phyloP scores from a whole-genome alignment of 2,329 filamentous ascomycete genomes.

The Apiospora phragmitis region DNA sequence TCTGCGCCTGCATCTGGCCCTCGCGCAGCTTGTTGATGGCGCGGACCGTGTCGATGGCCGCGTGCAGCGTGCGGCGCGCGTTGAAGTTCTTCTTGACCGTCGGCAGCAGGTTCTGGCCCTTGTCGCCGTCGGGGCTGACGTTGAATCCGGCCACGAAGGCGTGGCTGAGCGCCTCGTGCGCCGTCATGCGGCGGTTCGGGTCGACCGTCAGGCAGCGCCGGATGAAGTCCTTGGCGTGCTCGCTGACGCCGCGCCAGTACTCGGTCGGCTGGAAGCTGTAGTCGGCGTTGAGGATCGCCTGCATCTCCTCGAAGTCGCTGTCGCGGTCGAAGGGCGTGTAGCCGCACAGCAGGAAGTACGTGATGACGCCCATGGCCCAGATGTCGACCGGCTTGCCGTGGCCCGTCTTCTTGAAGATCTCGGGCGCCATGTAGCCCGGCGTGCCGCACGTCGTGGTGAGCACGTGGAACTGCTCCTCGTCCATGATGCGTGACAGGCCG shows the following conservation, averaged over 20 bases:
- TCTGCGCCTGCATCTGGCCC: conserved; percentile 50
- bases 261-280: conserved; percentile 93
- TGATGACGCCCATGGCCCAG: conserved; percentile 98
- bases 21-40: conserved; percentile 72
- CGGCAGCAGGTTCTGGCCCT: conserved; percentile 64
- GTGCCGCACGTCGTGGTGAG: conserved; percentile 97
- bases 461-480: conserved; percentile 97
- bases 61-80: conserved; percentile 66
- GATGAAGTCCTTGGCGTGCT: conserved; percentile 88
- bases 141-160: conserved; percentile 61
- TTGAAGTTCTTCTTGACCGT: conserved; percentile 77
- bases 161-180: conserved; percentile 74
- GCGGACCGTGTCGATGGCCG: conserved; percentile 69
- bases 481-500: conserved; percentile 94
- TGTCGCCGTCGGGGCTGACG: conserved; percentile 44
- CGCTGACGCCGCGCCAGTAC: conserved; percentile 94
- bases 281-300: conserved; percentile 94
- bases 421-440: conserved; percentile 97
- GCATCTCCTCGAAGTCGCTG: conserved; percentile 98
- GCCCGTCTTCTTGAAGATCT: conserved; percentile 98
- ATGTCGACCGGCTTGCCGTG: conserved; percentile 98
- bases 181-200: conserved; percentile 82
- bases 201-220: conserved; percentile 89
- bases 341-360: conserved; percentile 95
- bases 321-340: conserved; percentile 98